Evolutionary conservation across 805 yeast species (phyloP), one percentile per base, ranked within the genome.

Genomic region (Ogataea nakhonphanomensis): DNA sequence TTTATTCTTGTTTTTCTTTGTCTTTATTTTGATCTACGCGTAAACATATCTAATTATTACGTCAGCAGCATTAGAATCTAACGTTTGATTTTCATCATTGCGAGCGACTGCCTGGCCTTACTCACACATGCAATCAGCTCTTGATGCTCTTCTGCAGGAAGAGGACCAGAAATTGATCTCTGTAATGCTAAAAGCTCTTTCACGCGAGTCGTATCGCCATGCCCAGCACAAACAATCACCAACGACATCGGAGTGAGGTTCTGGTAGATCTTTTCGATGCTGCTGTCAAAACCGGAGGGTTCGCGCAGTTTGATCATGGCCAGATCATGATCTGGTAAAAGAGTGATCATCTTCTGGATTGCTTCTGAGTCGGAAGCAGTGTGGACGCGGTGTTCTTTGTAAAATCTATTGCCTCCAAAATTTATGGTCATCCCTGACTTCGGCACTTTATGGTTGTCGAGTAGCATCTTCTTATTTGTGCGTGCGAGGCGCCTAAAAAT

Each of bases 301-400:
- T 81, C 90, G 33, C 78, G 69, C 31, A 87, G 55, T 39, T 76
- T 71, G 13, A 78, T 67, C 35, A 83, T 65, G 10, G 75, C 63
- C 21, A 87, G 66, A 37, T 76, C 76, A 45, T 70, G 61, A 1
- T 64, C 59, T 11, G 61, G 47, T 2, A 67, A 43, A n/a, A 71
- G 56, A 6, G 65, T 56, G 1, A 57, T 45, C 7, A 76, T 64
- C 3, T 61, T 55, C 1, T 70, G 67, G 2, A 77, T 70, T 0
- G 75, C 72, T 40, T 81, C 83, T 27, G 74, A 81, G 59, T 88
- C 96, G 46, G 71, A 66, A 10, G 57, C 46, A 37, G 82, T 78
- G 24, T 74, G 64, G 5, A 73, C 48, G 20, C 47, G 48, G 36
- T 37, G 48, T n/a, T 28, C 44, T 34, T 43, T 39, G 28, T 13